phyloP scores from a whole-genome alignment of 2,329 filamentous ascomycete genomes.

The Colletotrichum simmondsii region DNA sequence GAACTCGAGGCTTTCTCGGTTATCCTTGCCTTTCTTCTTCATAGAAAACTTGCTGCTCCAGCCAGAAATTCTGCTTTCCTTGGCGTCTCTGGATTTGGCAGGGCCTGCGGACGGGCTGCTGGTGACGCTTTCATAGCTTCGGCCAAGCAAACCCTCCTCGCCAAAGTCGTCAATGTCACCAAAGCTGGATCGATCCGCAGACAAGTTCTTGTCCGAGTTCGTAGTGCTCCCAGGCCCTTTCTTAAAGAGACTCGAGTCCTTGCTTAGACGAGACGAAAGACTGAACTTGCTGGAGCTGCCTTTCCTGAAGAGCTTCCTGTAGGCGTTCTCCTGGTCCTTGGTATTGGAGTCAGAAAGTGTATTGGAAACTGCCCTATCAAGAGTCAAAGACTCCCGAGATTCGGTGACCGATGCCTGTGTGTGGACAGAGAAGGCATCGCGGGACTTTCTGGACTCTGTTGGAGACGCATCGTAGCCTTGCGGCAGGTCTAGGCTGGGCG shows the following conservation, averaged over 20 bases:
- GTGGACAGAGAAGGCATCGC: constrained; percentile 67
- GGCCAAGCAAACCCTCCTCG: constrained; percentile 58
- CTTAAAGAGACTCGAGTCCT: constrained; percentile 66
- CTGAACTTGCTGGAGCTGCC: constrained; percentile 75
- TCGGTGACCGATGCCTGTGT: constrained; percentile 68
- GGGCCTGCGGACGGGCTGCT: constrained; percentile 68
- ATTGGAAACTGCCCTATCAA: constrained; percentile 68
- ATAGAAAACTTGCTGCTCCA: constrained; percentile 65
- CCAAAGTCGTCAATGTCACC: constrained; percentile 65
- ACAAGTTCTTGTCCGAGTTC: constrained; percentile 67
- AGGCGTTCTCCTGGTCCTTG: constrained; percentile 66
- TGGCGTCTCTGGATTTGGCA: constrained; percentile 56
- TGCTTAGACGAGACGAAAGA: constrained; percentile 66
- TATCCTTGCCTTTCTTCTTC: constrained; percentile 68
- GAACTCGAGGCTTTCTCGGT: constrained; percentile 65
- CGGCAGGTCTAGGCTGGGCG: constrained; percentile 51
- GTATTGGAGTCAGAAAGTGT: constrained; percentile 64
- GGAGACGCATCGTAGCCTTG: constrained; percentile 59
- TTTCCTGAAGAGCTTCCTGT: constrained; percentile 72
- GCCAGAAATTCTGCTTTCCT: constrained; percentile 60
- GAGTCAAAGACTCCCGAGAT: constrained; percentile 66
- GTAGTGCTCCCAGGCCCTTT: constrained; percentile 67
- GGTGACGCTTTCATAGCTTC: constrained; percentile 66
- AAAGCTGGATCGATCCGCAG: constrained; percentile 67
- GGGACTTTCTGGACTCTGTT: constrained; percentile 63